Evolutionary conservation across 108 stramenopile genomes (phyloP).

Genomic region (Cylindrotheca closterium): DNA sequence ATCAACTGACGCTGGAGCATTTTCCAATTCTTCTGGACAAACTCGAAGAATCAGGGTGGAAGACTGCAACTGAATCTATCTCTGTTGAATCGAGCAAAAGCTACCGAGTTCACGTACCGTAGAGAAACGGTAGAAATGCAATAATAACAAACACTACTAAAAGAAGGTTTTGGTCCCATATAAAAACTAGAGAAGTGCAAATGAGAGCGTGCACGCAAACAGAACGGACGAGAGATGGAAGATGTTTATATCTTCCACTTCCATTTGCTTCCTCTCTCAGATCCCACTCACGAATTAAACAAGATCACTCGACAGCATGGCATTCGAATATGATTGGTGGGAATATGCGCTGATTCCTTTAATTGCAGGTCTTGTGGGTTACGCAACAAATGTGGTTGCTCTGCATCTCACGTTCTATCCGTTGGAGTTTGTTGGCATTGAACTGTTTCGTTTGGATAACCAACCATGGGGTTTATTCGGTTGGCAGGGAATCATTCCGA

Average conservation of each 20-base stretch:
- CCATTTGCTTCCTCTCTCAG: background rate
- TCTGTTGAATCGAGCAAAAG: constrained; percentile 15
- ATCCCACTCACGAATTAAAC: background rate
- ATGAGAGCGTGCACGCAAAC: too few species aligned
- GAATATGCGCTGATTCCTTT: constrained; percentile 53
- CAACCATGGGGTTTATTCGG: constrained; percentile 92
- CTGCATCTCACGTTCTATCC: constrained; percentile 93
- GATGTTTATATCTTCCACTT: background rate
- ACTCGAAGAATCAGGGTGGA: constrained; percentile 21
- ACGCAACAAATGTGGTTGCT: constrained; percentile 86
- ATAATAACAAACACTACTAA: too few species aligned
- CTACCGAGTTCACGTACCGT: background rate
- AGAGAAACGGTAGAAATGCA: too few species aligned
- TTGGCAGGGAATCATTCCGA: constrained; percentile 94
- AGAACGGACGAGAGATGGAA: too few species aligned
- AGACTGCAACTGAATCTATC: constrained; percentile 12
- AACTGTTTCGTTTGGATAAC: constrained; percentile 65
- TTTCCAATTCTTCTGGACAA: constrained; percentile 10
- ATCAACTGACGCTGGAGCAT: background rate
- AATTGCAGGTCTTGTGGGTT: constrained; percentile 71
- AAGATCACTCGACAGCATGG: constrained; percentile 12
- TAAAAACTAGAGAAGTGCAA: too few species aligned
- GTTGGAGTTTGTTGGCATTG: constrained; percentile 83
- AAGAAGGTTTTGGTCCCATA: too few species aligned
- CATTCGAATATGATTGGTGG: constrained; percentile 47